Percentiles rank a stretch among this genome's conserved stretches.
Evolutionary conservation across 2,329 filamentous ascomycete genomes (phyloP).

Genomic region (Beauveria bassiana): DNA sequence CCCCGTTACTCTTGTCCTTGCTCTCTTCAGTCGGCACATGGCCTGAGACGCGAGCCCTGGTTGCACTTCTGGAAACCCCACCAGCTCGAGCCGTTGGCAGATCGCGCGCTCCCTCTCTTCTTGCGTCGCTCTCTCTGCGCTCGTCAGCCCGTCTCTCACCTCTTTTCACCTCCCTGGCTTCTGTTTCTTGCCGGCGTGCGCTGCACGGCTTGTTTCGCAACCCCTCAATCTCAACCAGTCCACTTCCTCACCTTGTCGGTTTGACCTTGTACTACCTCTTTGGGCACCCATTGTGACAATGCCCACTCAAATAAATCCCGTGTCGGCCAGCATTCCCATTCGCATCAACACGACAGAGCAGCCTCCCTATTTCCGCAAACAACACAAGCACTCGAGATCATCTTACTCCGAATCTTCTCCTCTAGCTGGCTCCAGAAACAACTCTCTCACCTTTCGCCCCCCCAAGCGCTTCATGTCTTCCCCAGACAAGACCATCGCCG

Average conservation of each 20-base stretch:
- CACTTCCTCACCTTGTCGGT: not conserved
- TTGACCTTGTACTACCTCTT: conserved; percentile 4
- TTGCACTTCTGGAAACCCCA: conserved; percentile 7
- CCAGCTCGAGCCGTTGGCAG: not conserved
- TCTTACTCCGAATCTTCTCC: conserved; percentile 55
- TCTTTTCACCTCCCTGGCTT: not conserved
- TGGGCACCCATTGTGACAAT: conserved; percentile 18
- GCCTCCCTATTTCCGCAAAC: conserved; percentile 28
- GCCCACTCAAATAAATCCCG: conserved; percentile 33
- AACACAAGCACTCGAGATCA: conserved; percentile 54
- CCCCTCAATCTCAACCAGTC: not conserved
- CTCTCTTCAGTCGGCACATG: conserved; percentile 8
- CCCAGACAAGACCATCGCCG: conserved; percentile 74
- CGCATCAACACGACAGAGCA: conserved; percentile 28
- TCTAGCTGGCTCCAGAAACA: conserved; percentile 46
- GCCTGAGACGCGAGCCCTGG: conserved; percentile 10
- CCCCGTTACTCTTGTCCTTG: not conserved
- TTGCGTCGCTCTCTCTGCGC: not conserved
- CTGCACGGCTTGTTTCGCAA: not conserved
- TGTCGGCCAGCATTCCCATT: conserved; percentile 31
- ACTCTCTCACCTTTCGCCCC: conserved; percentile 53
- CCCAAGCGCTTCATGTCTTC: conserved; percentile 51
- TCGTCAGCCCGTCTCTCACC: not conserved
- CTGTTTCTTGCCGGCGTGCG: not conserved
- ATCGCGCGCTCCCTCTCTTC: not conserved